Evolutionary conservation across 2,329 filamentous ascomycete species (phyloP).

Genomic region (Triangularia setosa): DNA sequence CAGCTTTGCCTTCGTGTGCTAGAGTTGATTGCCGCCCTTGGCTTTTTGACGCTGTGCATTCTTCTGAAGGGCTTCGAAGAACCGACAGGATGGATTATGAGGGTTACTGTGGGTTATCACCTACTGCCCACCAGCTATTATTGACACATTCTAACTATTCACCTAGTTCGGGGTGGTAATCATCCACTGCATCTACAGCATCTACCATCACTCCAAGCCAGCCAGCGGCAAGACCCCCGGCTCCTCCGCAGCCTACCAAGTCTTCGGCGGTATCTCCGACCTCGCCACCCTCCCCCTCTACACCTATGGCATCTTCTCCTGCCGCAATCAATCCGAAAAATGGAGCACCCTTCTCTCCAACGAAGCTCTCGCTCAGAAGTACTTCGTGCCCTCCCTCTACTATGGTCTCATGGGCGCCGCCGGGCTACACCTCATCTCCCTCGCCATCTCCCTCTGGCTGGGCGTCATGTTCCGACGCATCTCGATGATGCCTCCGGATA

Average conservation of each 20-base stretch:
- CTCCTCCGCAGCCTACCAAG: slow-evolving; percentile 83
- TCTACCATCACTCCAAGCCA: slow-evolving; percentile 74
- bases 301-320: slow-evolving; percentile 49
- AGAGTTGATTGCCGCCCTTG: slow-evolving; percentile 65
- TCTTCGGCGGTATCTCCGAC: slow-evolving; percentile 76
- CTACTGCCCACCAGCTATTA: background rate
- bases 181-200: slow-evolving; percentile 68
- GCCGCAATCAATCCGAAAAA: slow-evolving; percentile 41
- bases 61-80: slow-evolving; percentile 65
- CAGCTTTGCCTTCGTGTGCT: slow-evolving; percentile 67
- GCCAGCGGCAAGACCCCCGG: slow-evolving; percentile 68
- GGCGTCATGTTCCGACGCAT: slow-evolving; percentile 79
- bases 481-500: slow-evolving; percentile 76
- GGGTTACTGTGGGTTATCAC: slow-evolving; percentile 59
- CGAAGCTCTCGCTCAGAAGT: slow-evolving; percentile 46
- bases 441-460: slow-evolving; percentile 70
- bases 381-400: slow-evolving; percentile 64
- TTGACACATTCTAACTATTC: slow-evolving; percentile 6
- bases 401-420: slow-evolving; percentile 61
- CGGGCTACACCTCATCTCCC: slow-evolving; percentile 66
- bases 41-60: slow-evolving; percentile 71
- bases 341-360: slow-evolving; percentile 70
- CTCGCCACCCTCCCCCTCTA: slow-evolving; percentile 52
- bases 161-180: slow-evolving; percentile 57
- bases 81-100: slow-evolving; percentile 69